phyloP scores from a whole-genome alignment of 2,329 filamentous ascomycete genomes.

The Paramyrothecium roridum region DNA sequence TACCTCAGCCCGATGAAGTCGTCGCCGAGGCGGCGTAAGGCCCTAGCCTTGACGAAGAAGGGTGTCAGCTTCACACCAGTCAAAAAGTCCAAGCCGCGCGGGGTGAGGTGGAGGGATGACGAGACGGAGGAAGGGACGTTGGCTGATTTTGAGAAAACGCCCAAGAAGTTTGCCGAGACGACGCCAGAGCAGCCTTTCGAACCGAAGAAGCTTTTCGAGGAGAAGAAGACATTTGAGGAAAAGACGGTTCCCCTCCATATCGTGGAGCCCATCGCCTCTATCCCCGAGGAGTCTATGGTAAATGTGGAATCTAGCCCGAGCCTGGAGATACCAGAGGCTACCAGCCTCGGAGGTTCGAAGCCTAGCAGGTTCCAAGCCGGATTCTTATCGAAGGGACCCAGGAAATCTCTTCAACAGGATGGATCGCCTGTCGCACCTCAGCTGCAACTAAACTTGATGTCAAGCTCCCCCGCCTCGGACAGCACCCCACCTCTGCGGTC shows the following conservation, averaged over 20 bases:
- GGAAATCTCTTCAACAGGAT: conserved; percentile 36
- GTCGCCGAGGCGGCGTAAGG: conserved; percentile 79
- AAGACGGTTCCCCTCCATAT: conserved; percentile 17
- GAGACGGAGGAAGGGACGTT: conserved; percentile 77
- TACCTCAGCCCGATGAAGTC: conserved; percentile 59
- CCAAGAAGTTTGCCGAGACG: conserved; percentile 59
- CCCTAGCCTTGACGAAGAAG: conserved; percentile 57
- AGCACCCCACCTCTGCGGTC: conserved; percentile 43
- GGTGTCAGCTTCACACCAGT: conserved; percentile 77
- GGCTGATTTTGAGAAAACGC: conserved; percentile 89
- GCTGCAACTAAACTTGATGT: conserved; percentile 55
- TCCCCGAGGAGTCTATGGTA: conserved; percentile 8
- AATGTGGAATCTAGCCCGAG: conserved; percentile 56
- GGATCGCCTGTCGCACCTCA: conserved; percentile 62
- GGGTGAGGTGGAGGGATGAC: conserved; percentile 91
- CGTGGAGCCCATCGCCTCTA: conserved; percentile 8
- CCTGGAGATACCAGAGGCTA: conserved; percentile 49
- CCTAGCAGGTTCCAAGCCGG: conserved; percentile 83
- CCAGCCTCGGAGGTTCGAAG: conserved; percentile 37
- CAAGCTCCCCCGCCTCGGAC: conserved; percentile 28
- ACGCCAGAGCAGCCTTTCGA: conserved; percentile 44
- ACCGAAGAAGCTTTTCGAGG: conserved; percentile 14
- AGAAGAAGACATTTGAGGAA: conserved; percentile 17
- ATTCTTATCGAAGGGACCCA: conserved; percentile 64
- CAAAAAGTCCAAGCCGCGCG: conserved; percentile 73